Base-by-base conservation (phyloP, 441 rosid species). In the Sinapis alba region DNA sequence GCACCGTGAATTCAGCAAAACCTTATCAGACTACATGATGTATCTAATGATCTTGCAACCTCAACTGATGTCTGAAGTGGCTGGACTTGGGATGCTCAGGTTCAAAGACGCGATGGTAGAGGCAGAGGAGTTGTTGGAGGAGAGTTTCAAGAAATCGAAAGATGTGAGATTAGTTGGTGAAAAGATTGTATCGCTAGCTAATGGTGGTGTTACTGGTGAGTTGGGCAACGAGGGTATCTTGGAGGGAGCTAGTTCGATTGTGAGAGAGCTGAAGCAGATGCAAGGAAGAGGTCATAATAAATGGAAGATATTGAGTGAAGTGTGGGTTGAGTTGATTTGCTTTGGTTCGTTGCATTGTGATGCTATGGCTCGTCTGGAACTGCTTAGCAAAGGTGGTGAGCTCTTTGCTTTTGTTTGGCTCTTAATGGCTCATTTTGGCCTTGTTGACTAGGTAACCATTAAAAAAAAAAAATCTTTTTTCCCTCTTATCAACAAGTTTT, bases 331-430 rank as follows among this genome's bases (percentile, higher is more conserved):
- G 32, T 12, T 86, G 64, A 6, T 82, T 78, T 78, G 84, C 3
- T 86, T 77, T 23, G 83, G 85, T 0, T 80, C 86, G 0, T 74
- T 80, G 32, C 83, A 86, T 30, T 83, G 88, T 78, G 59, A 74
- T 57, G 84, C 84, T 10, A 76, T 51, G 30, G 77, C 84, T 5
- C 88, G 86, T 80, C 87, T 83, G 4, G 83, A 84, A 20, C 73
- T 72, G 32, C 65, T 83, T 18, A 79, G 87, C 26, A 84, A 80
- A 78, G 89, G 89, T 3, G 88, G 91, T 8, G 84, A 87, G 87
- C 83, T 86, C 3, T 5, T 82, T 1, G 82, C 81, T 20, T 77
- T 83, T 62, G 85, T 82, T 61, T 87, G 91, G 91, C 57, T 86
- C 23, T 34, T 83, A 67, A 85, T 85, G 86, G 82, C 87, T 69